Base-by-base conservation (phyloP, 2,329 filamentous ascomycete species). In the Colletotrichum brevisporum region DNA sequence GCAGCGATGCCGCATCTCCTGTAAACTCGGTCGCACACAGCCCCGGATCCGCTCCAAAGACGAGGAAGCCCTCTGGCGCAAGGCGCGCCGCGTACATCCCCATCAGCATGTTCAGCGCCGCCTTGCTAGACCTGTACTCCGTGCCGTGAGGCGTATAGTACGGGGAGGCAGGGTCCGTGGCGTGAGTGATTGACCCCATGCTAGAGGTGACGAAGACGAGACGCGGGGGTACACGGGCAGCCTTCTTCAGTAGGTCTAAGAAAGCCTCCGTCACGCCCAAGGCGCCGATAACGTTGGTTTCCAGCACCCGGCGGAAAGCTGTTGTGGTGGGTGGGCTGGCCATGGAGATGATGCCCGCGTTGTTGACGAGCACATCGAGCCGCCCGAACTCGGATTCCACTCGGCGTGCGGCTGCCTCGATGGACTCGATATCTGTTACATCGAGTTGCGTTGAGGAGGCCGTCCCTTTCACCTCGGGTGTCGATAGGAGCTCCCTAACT, bases 61-160 rank as follows among this genome's bases (percentile, higher is more conserved):
- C 48, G 5, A 62, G 47, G 8, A 53, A 45, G 1, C 48, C 45
- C 16, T 53, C 50, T 10, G 50, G 16, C 4, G 75, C 71, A 43
- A 83, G 45, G 12, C 75, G 73, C 0, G 75, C 69, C 1, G 72
- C 74, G 57, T 78, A 82, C 50, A 78, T 75, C 6, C 77, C 21
- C 48, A 73, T 74, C 4, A 84, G 70, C 80, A 83, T 82, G 39
- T 84, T 81, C 15, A 83, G 24, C 0, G 81, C 83, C 2, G 82
- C 79, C 70, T 84, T 84, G 73, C 80, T 83, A 1, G 74, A 72
- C 39, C 75, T 78, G 50, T 74, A 78, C 4, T 78, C 75, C 9
- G 73, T 69, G 1, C 53, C 64, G 2, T 77, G 75, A 5, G 73
- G 68, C 1, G 53, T 67, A 48, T 79, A 79, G 10, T 63, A 77